These are phyloP conservation scores for Lactarius psammicola DNA, from an alignment of 768 basidiomycete genomes.

Conservation along the genomic window DNA sequence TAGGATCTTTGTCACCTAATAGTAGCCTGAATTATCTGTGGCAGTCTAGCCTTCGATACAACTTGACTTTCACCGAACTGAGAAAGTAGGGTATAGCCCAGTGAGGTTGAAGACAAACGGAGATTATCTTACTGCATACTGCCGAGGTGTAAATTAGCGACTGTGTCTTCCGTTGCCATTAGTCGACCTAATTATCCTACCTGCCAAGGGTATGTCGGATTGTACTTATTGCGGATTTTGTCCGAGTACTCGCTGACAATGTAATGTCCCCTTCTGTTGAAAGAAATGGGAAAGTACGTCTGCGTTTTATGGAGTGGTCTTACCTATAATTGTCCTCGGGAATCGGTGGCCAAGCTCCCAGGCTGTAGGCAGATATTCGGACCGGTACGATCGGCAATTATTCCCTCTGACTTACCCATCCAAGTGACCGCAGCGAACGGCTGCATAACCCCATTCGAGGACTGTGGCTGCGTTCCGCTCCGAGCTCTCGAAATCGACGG, in stretches of 20 bases:
- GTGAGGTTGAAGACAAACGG: conserved; percentile 12
- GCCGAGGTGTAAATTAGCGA: conserved; percentile 13
- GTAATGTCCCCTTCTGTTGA: conserved; percentile 61
- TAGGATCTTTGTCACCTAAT: conserved; percentile 51
- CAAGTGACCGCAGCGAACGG: conserved; percentile 68
- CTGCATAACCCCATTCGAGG: conserved; percentile 82
- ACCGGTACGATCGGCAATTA: background rate
- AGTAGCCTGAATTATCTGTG: conserved; percentile 67
- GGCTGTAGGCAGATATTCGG: conserved; percentile 38
- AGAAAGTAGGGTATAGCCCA: conserved; percentile 18
- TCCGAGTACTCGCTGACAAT: conserved; percentile 69
- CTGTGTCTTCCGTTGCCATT: conserved; percentile 24
- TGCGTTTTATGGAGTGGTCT: background rate
- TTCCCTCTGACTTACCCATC: conserved; percentile 51
- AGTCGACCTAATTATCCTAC: conserved; percentile 43
- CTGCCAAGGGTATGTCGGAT: conserved; percentile 69
- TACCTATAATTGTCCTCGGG: conserved; percentile 79
- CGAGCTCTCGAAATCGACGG: conserved; percentile 72
- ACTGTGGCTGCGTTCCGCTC: conserved; percentile 68
- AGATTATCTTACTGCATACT: conserved; percentile 61
- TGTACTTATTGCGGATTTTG: conserved; percentile 58
- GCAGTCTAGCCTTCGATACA: conserved; percentile 61
- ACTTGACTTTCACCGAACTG: conserved; percentile 81
- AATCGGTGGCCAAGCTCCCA: conserved; percentile 72
- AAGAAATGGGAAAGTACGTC: conserved; percentile 20